These are phyloP conservation scores for Metarhizium rileyi DNA, from an alignment of 2,329 filamentous ascomycete genomes.

Conservation along the genomic window DNA sequence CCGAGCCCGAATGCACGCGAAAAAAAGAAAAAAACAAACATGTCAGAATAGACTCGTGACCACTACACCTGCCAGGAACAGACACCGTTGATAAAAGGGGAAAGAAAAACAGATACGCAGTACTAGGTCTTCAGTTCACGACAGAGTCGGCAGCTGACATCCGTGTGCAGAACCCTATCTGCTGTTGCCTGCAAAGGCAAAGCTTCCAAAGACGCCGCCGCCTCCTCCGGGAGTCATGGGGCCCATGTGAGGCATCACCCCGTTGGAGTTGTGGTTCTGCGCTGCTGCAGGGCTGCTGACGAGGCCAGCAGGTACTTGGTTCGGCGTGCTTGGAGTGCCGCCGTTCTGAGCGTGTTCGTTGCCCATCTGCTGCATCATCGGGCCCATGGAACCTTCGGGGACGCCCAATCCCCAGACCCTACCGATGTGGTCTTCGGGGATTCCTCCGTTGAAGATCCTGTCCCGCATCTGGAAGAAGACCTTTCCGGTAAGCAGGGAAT, in stretches of 20 bases:
- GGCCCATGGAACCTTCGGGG: constrained; percentile 41
- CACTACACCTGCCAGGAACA: not conserved
- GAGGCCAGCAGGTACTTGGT: constrained; percentile 48
- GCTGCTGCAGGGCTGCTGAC: constrained; percentile 36
- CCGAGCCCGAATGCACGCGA: not conserved
- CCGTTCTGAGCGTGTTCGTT: constrained; percentile 29
- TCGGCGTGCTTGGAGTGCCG: constrained; percentile 53
- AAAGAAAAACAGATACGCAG: not conserved
- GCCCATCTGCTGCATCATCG: constrained; percentile 23
- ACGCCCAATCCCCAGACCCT: constrained; percentile 90
- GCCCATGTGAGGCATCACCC: constrained; percentile 43
- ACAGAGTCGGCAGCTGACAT: constrained; percentile 7
- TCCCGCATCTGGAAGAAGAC: constrained; percentile 92
- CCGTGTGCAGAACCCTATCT: constrained; percentile 18
- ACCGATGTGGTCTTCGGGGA: constrained; percentile 73
- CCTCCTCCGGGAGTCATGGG: constrained; percentile 71
- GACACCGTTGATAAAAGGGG: not conserved
- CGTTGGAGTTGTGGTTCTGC: constrained; percentile 47
- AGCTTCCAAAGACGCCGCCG: constrained; percentile 66
- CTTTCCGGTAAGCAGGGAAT: constrained; percentile 84
- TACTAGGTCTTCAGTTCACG: not conserved
- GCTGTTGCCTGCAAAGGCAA: constrained; percentile 41
- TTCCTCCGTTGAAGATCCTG: constrained; percentile 74
- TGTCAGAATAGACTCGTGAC: not conserved
- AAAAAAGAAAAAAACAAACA: not conserved